phyloP scores from a whole-genome alignment of 2,329 filamentous ascomycete genomes.

The Pseudocercospora pini-densiflorae region DNA sequence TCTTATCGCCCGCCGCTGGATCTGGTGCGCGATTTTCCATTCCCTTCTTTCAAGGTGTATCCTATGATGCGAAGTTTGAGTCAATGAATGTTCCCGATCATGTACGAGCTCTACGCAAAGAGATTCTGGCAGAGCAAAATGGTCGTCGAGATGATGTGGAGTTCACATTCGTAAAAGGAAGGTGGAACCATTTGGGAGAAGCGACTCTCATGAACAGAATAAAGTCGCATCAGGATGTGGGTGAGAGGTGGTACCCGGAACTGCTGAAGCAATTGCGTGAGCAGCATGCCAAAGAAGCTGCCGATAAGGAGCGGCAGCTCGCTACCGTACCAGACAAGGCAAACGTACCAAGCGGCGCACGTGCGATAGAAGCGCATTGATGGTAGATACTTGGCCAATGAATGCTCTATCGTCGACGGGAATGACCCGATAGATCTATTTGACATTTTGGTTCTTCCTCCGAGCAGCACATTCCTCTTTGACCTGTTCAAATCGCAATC shows the following conservation, averaged over 20 bases:
- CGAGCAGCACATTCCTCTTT: not conserved
- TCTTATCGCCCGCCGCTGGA: conserved; percentile 73
- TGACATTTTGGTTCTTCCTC: not conserved
- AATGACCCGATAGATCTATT: not conserved
- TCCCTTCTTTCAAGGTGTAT: conserved; percentile 87
- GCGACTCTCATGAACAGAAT: conserved; percentile 82
- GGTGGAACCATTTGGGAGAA: conserved; percentile 71
- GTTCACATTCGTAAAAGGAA: conserved; percentile 78
- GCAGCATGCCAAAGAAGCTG: conserved; percentile 41
- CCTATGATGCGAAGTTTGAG: conserved; percentile 78
- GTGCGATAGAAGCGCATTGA: conserved; percentile 17
- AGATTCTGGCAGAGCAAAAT: conserved; percentile 61
- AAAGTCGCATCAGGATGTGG: conserved; percentile 87
- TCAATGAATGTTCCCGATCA: conserved; percentile 71
- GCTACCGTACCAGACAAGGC: conserved; percentile 9
- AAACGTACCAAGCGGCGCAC: not conserved
- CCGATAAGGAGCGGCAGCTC: not conserved
- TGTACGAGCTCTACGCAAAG: conserved; percentile 65
- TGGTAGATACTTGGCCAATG: not conserved
- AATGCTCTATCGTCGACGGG: not conserved
- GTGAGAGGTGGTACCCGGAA: conserved; percentile 69
- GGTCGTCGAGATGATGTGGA: conserved; percentile 72
- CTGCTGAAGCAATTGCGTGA: conserved; percentile 48
- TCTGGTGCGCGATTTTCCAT: conserved; percentile 76
- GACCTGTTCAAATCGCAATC: too few species aligned